Conservation (phyloP, 2,329 filamentous ascomycete genomes). For the Tothia fuscella region DNA sequence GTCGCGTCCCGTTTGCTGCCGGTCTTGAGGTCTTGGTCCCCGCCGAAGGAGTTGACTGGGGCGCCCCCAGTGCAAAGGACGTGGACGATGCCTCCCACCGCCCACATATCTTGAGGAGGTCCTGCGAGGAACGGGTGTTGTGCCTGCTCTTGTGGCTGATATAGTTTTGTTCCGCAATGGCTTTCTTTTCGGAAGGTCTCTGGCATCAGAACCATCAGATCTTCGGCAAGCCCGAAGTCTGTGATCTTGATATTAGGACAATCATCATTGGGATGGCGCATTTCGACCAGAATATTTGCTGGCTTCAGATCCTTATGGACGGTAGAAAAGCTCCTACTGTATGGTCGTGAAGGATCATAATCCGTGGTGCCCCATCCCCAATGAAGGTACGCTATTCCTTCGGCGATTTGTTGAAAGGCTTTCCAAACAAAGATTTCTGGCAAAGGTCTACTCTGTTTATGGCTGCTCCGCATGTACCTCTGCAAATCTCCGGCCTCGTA, state of each 20-base stretch:
- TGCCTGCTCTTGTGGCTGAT: constrained; percentile 9
- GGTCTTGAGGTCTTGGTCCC: not conserved
- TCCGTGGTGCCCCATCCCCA: not conserved
- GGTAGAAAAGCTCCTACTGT: not conserved
- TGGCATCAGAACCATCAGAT: too few species aligned
- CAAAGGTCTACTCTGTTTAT: not conserved
- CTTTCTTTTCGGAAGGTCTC: too few species aligned
- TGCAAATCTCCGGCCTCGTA: too few species aligned
- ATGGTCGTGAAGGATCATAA: not conserved
- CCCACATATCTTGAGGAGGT: constrained; percentile 10
- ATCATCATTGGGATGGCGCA: too few species aligned
- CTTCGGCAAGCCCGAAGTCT: too few species aligned
- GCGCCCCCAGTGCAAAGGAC: constrained; percentile 7
- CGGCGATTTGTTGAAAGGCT: constrained; percentile 4
- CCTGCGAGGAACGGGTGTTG: not conserved
- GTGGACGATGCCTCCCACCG: constrained; percentile 11
- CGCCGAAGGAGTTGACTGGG: not conserved
- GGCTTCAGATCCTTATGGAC: constrained; percentile 7
- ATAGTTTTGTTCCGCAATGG: constrained; percentile 5
- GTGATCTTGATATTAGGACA: too few species aligned
- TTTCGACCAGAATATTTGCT: constrained; percentile 4
- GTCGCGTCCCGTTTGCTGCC: not conserved
- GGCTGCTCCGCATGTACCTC: constrained; percentile 2
- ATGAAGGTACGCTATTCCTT: constrained; percentile 4
- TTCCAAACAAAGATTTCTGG: constrained; percentile 6